Evolutionary conservation across 2,329 filamentous ascomycete species (phyloP).

Genomic region (Botrytis cinerea): DNA sequence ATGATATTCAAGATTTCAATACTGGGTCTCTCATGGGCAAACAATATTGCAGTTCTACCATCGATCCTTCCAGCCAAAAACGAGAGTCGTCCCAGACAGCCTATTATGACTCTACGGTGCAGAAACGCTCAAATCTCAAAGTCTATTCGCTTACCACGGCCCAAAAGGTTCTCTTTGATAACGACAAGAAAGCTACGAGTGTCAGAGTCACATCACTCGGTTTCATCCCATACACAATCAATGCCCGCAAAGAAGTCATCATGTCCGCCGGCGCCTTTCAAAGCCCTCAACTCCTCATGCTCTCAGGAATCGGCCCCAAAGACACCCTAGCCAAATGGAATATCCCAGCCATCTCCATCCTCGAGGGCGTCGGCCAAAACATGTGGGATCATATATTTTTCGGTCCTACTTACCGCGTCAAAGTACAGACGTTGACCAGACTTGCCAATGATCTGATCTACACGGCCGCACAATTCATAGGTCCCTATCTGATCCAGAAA

Average conservation of each 20-base stretch:
- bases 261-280: conserved; percentile 52
- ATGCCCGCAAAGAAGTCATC: conserved; percentile 43
- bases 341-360: conserved; percentile 49
- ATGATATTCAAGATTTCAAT: conserved; percentile 9
- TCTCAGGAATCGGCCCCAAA: conserved; percentile 51
- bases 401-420: conserved; percentile 1
- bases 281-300: conserved; percentile 51
- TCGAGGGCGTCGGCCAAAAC: conserved; percentile 54
- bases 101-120: background rate
- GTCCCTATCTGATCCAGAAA: background rate
- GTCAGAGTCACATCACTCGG: conserved; percentile 10
- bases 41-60: conserved; percentile 12
- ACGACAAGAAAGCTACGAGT: conserved; percentile 4
- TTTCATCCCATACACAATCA: conserved; percentile 24
- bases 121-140: conserved; percentile 38
- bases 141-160: conserved; percentile 47
- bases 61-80: background rate
- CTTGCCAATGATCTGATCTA: conserved; percentile 8
- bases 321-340: conserved; percentile 47
- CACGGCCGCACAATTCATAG: background rate
- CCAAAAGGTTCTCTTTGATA: conserved; percentile 49
- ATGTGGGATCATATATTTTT: conserved; percentile 43
- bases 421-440: conserved; percentile 5
- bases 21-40: conserved; percentile 11
- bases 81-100: conserved; percentile 16